Evolutionary conservation across 1,139 yeast genomes (phyloP), one percentile per base, ranked within the genome.

Genomic region (Geotrichum histeridarum): DNA sequence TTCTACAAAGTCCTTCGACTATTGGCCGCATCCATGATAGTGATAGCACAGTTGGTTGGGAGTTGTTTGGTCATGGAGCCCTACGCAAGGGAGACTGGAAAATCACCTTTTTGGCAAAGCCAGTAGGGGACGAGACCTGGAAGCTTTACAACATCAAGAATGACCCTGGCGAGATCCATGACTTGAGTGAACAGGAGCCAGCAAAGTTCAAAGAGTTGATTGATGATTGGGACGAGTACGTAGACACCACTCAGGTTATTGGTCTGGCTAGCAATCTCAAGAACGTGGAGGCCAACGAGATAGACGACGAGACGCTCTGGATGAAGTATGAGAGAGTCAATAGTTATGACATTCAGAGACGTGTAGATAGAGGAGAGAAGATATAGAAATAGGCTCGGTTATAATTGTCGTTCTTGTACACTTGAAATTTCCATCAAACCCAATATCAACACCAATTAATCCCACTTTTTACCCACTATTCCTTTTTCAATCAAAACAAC

Each of bases 11-110:
- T 36, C 44, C 57, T 9, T 36, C 41, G 8, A 17, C 53, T n/a
- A 35, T 36, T 1, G 51, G 45, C 32, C 33, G 18, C 12, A 61
- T 61, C 31, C 60, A 61, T 37, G 39, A 42, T 11, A 48, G 47
- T 22, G 75, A 77, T 12, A 72, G 75, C 0, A 78, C 77, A 6
- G 75, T 77, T n/a, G 83, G 83, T 0, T 79, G 83, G 83, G 83
- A 80, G 59, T 64, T 79, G 22, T 78, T 79, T 61, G 81, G 80
- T 0, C 81, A 79, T 60, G 81, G 77, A 57, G 83, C 83, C 0
- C 72, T 79, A 36, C 69, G 83, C 60, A 74, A 74, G 61, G 82
- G 82, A n/a, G 56, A 65, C 3, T 78, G 68, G 63, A 80, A 80
- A 61, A 80, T 80, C 0, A 61, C 78, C 2, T 79, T 63, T 59